Evolutionary conservation across 768 basidiomycete species (phyloP).

Genomic region (Tricholoma bakamatsutake): DNA sequence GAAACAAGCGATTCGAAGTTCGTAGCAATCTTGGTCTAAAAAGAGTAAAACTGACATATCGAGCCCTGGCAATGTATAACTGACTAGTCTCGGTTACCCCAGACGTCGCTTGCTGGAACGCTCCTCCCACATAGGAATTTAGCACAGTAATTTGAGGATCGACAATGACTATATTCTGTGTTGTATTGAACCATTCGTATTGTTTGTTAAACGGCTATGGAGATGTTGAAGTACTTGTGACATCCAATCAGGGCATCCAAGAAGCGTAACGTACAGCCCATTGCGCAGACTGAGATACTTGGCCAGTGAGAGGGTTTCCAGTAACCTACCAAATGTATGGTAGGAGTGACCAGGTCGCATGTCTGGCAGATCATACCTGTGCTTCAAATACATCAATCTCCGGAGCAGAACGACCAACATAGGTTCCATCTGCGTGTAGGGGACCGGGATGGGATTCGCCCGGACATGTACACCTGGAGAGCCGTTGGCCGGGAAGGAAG

Average conservation of each 20-base stretch:
- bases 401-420: slow-evolving; percentile 76
- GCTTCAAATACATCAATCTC: slow-evolving; percentile 93
- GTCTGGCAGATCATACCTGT: slow-evolving; percentile 35
- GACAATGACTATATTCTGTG: slow-evolving; percentile 50
- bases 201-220: slow-evolving; percentile 67
- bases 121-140: slow-evolving; percentile 71
- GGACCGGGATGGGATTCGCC: slow-evolving; percentile 89
- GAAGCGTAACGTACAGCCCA: slow-evolving; percentile 52
- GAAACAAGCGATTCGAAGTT: slow-evolving; percentile 45
- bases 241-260: background rate
- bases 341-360: background rate
- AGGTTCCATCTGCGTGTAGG: slow-evolving; percentile 66
- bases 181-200: slow-evolving; percentile 66
- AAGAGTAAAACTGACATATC: background rate
- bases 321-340: slow-evolving; percentile 20
- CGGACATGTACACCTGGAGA: slow-evolving; percentile 85
- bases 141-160: slow-evolving; percentile 44
- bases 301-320: slow-evolving; percentile 29
- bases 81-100: slow-evolving; percentile 55
- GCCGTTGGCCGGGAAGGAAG: slow-evolving; percentile 81
- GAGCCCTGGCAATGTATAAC: slow-evolving; percentile 8
- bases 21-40: slow-evolving; percentile 65
- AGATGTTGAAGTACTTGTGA: background rate
- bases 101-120: slow-evolving; percentile 81
- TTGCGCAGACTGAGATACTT: slow-evolving; percentile 83